Percentiles rank a stretch among this genome's conserved stretches.
Evolutionary conservation across 768 basidiomycete genomes (phyloP).

Genomic region (Tylopilus balloui): DNA sequence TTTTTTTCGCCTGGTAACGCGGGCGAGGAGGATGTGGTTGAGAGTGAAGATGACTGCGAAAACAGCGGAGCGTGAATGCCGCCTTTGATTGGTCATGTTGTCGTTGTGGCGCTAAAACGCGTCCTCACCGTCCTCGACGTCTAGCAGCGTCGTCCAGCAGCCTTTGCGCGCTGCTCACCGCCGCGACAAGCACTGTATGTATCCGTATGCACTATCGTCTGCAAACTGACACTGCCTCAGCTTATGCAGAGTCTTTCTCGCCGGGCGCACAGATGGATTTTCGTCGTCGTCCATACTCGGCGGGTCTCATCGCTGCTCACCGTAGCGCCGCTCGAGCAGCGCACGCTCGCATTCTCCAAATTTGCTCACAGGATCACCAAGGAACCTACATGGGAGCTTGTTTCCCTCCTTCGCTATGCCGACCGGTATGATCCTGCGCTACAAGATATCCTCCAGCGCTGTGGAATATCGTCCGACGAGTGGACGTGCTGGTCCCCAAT

Average conservation of each 20-base stretch:
- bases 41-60: conserved; percentile 17
- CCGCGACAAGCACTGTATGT: conserved; percentile 2
- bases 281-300: neutral
- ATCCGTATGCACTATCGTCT: neutral
- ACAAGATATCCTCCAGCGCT: conserved; percentile 28
- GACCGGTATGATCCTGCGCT: conserved; percentile 2
- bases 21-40: conserved; percentile 22
- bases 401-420: conserved; percentile 31
- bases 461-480: conserved; percentile 34
- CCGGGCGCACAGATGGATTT: conserved; percentile 1
- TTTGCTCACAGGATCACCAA: conserved; percentile 34
- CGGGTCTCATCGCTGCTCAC: conserved; percentile 20
- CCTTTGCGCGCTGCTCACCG: neutral
- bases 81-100: conserved; percentile 31
- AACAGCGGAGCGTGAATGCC: conserved; percentile 31
- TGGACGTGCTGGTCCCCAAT: conserved; percentile 39
- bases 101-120: conserved; percentile 31
- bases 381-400: conserved; percentile 41
- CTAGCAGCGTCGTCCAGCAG: conserved; percentile 4
- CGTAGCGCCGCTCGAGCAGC: conserved; percentile 19
- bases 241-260: conserved; percentile 20
- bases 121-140: conserved; percentile 5
- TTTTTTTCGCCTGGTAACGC: neutral
- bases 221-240: conserved; percentile 10
- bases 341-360: conserved; percentile 26